Conservation (phyloP, 768 basidiomycete species). For the Rhodotorula graminis region DNA sequence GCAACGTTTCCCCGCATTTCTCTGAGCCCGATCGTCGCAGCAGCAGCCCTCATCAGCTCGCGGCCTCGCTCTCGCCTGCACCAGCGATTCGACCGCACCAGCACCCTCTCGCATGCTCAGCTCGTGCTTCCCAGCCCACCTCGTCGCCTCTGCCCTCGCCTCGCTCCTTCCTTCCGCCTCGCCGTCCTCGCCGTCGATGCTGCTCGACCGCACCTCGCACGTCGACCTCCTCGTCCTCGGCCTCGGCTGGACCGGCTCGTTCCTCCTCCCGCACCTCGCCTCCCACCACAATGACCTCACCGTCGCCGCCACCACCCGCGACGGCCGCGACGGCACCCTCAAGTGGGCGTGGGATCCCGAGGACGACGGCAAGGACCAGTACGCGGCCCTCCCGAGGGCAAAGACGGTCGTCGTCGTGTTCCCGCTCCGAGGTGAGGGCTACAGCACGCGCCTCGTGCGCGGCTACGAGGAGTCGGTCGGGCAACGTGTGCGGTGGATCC, state of each 20-base stretch:
- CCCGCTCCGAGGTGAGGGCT: slow-evolving; percentile 47
- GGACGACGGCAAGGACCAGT: slow-evolving; percentile 52
- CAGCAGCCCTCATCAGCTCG: no score
- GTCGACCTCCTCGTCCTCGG: slow-evolving; percentile 62
- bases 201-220: background rate
- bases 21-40: no score
- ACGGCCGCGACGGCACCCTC: slow-evolving; percentile 54
- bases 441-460: slow-evolving; percentile 53
- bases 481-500: slow-evolving; percentile 53
- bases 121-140: background rate
- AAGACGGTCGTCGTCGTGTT: slow-evolving; percentile 54
- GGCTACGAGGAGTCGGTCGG: slow-evolving; percentile 51
- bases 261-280: slow-evolving; percentile 57
- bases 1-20: no score
- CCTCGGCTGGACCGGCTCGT: slow-evolving; percentile 63
- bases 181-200: background rate
- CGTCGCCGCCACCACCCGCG: slow-evolving; percentile 53
- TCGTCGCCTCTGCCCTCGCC: background rate
- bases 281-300: slow-evolving; percentile 16
- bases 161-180: slow-evolving; percentile 8
- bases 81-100: background rate
- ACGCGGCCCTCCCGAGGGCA: slow-evolving; percentile 55
- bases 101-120: background rate
- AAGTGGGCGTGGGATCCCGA: slow-evolving; percentile 58
- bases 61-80: background rate